Base-by-base conservation (phyloP, 2,329 filamentous ascomycete species). In the Dothistroma septosporum region DNA sequence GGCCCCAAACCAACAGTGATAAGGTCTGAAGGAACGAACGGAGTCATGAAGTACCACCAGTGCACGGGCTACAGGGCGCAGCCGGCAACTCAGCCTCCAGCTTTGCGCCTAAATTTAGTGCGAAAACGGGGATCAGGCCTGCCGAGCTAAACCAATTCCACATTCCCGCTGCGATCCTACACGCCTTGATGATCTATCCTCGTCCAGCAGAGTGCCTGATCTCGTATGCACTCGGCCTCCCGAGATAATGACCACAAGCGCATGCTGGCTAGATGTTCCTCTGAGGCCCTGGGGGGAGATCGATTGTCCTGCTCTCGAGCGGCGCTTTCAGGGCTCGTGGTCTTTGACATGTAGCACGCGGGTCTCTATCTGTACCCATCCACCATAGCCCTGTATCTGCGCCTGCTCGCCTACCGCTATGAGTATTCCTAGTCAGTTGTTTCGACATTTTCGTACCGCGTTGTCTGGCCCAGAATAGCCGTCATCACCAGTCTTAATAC, bases 401-500 rank as follows among this genome's bases (percentile, higher is more conserved):
- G 53, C 53, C 24, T 55, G 53, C 37, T 55, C 22, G 21, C 35
- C 44, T 57, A 16, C 54, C 33, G 33, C 47, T 10, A 46, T 53
- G 47, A 53, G 7, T 53, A 52, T 58, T 11, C 7, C n/a, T 33
- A 44, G 19, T 31, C 46, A 19, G 24, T 19, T 58, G 55, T 58
- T 52, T 44, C 55, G 46, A 14, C 47, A 50, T 58, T 41, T 33
- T 58, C 55, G 55, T 53, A 53, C 47, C 24, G 19, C 12, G n/a
- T 32, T 16, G 31, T 33, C 48, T 44, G 10, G 16, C 46, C 46
- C 48, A 37, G 44, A 24, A 52, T 48, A 35, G 37, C 24, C 55
- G 28, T 50, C 46, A 44, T 32, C 24, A 35, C 12, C 22, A 55
- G 14, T 4, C n/a, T 55, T 21, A 19, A 22, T 14, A 33, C 24